Evolutionary conservation across 257 asterid species (phyloP), one percentile per base, ranked within the genome.

Genomic region (Rubia yunnanensis): DNA sequence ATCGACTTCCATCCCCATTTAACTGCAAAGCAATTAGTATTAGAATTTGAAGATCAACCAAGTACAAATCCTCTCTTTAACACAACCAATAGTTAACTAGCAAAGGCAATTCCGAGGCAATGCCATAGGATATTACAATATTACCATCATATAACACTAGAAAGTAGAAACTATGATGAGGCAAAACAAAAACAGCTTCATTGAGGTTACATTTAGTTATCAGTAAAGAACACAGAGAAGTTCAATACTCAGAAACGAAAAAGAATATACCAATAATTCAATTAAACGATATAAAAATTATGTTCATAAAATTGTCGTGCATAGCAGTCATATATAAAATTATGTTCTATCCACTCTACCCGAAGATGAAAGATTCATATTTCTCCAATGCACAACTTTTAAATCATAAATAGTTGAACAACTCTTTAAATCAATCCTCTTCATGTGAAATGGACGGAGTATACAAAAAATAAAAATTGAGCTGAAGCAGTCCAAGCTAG

Each of bases 1-100:
- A 30, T 72, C 72, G 72, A 76, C 83, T 73, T 87, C 91, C 81
- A 79, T 70, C 75, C 72, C 89, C 96, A 89, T 87, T 64, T 44
- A 70, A 53, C 94, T 85, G 86, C 52, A 59, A 60, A 30, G 27
- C 22, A 35, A 65, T 31, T n/a, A 65, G 30, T 39, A 38, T 63
- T 44, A 28, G 5, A 31, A 36, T 36, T 41, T 23, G 41, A 27
- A 28, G 31, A 64, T 23, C 44, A 34, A 23, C 3, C 20, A 38
- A 38, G 32, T 70, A 13, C n/a, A 70, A 26, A 11, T 17, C 63
- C 14, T 28, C 0, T 36, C 3, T 36, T 22, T 1, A 15, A 24
- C 5, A n/a, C 20, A 52, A 52, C 18, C 63, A 52, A 13, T 7
- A 34, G 8, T 28, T 20, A 26, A 5, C 60, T 13, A 24, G 41